These are phyloP conservation scores for Acer yangbiense DNA, from an alignment of 345 rosid species.

Conservation along the genomic window DNA sequence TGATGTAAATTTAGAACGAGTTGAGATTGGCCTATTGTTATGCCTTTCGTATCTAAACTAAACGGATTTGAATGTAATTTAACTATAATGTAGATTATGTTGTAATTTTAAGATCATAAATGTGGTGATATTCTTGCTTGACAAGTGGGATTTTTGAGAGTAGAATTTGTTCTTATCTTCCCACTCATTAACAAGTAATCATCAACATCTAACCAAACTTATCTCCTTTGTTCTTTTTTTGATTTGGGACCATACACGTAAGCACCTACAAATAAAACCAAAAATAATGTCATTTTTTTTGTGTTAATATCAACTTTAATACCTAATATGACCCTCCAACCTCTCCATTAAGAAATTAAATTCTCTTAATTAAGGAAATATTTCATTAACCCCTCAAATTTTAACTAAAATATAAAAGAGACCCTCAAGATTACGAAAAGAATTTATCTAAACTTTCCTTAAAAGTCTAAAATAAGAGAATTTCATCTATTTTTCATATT, in stretches of 20 bases:
- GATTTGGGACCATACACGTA: constrained; percentile 5
- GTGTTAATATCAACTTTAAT: constrained; percentile 3
- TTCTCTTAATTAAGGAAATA: too few species aligned
- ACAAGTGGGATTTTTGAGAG: not conserved
- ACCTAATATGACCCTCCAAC: constrained; percentile 2
- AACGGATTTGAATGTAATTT: too few species aligned
- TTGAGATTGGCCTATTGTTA: too few species aligned
- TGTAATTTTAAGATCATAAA: too few species aligned
- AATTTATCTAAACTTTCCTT: too few species aligned
- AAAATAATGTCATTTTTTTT: not conserved
- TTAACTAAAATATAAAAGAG: too few species aligned
- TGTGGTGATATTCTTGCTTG: constrained; percentile 12
- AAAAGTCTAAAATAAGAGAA: too few species aligned
- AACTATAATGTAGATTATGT: too few species aligned
- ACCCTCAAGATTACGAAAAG: too few species aligned
- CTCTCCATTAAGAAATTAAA: constrained; percentile 4
- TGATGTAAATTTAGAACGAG: not conserved
- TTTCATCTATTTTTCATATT: too few species aligned
- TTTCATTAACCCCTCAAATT: too few species aligned
- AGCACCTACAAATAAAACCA: not conserved
- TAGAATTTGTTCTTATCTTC: constrained; percentile 37
- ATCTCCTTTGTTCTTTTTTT: not conserved
- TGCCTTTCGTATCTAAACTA: too few species aligned
- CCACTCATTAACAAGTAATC: constrained; percentile 12
- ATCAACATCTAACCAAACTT: constrained; percentile 8